Base-by-base conservation (phyloP, 768 basidiomycete genomes). In the Auricularia cornea region DNA sequence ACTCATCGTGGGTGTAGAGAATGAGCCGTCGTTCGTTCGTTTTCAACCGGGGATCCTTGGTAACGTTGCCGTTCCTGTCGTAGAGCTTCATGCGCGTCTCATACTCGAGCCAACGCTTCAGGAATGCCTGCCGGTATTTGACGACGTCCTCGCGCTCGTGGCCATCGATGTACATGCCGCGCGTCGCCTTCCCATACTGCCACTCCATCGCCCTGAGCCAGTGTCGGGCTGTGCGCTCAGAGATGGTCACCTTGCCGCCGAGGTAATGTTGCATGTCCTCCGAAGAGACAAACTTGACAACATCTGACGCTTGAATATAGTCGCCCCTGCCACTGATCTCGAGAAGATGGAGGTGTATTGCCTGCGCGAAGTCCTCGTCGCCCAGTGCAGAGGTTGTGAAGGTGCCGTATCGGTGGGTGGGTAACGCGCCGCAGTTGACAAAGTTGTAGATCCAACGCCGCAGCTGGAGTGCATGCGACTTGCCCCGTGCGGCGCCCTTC, bases 91-190 rank as follows among this genome's bases (percentile, higher is more conserved):
- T 63, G n/a, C 63, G 28, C 20, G 11, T 29, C 23, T 57, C 63
- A 59, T 59, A 63, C 57, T 65, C 63, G 16, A 31, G 23, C 63
- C 51, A 33, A 6, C 54, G 8, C 23, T 11, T 35, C 2, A 64
- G 52, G 29, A 65, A 64, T 14, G 41, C 23, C 56, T 63, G 52
- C 8, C 62, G 62, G 33, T 68, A 67, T 18, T 68, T 29, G 4
- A 68, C 62, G 26, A 68, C 67, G 60, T 68, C 67, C 28, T 18
- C 64, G 0, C 69, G 44, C 59, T 78, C 73, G 68, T 79, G 77
- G 0, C 78, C 73, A 66, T 78, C 77, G 54, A 75, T 66, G 52
- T 77, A 80, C 71, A 73, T 72, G 0, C 75, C 77, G 30, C 73
- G 76, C 28, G 68, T 61, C 33, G 68, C 69, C n/a, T 66, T 56